Base-by-base conservation (phyloP, 208 protist species). In the Crithidia fasciculata region DNA sequence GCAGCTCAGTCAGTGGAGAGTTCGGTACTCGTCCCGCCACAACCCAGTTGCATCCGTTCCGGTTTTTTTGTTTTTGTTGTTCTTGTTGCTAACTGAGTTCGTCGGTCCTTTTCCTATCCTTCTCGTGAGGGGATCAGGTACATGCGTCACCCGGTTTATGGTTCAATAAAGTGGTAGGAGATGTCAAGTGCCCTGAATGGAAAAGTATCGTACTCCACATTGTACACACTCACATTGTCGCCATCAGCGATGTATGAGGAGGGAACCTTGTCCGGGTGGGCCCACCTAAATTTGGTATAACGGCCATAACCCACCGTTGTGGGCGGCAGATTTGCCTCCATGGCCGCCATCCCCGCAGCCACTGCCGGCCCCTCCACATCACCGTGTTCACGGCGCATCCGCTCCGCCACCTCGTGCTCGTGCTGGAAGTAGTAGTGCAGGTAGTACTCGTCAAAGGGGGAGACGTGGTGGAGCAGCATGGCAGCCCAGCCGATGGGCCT, bases 341-440 rank as follows among this genome's bases (percentile, higher is more conserved):
- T 62, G 37, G 37, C 41, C 8, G 4, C 39, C 28, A 28, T 28
- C 28, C 9, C 5, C 3, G 57, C 57, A 6, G 39, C 39, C 15
- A 39, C 57, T 4, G 28, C 39, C 39, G 39, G 37, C 39, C 6
- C 12, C 57, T 62, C 57, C 5, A 18, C 40, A 13, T 39, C 8
- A 4, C 13, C 28, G 2, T 4, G 8, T 10, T 15, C 5, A n/a
- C 8, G 4, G 4, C 36, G 6, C 5, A 16, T n/a, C n/a, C 18
- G 2, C 61, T 7, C 45, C 37, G 61, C 61, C 61, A 55, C 61
- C 28, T 7, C 44, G 28, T 65, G 45, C 62, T 65, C 64, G 7
- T 49, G 52, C 12, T 40, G 66, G 66, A 78, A 78, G 52, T 41
- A 78, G 52, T 72, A 53, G 36, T 73, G 74, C 58, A 72, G 19